Evolutionary conservation across 1,284 basidiomycete species (phyloP).

Genomic region (Rugosomyces carneus): DNA sequence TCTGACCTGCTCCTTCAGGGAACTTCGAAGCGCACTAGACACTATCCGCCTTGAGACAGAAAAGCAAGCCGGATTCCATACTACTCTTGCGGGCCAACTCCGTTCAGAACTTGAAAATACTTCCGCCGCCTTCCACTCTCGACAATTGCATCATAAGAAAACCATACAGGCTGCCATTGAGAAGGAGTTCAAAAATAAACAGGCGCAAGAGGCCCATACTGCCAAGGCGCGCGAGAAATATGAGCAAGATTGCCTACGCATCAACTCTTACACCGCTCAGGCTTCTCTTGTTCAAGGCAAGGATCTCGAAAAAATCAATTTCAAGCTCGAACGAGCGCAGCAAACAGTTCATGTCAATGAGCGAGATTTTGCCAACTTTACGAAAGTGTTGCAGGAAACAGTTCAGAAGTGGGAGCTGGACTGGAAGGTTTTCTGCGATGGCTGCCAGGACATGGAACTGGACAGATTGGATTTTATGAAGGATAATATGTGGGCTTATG

Average conservation of each 20-base stretch:
- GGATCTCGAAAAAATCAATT: conserved; percentile 84
- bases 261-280: conserved; percentile 93
- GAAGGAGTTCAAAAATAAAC: conserved; percentile 82
- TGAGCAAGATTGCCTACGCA: conserved; percentile 85
- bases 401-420: conserved; percentile 85
- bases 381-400: conserved; percentile 74
- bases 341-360: conserved; percentile 88
- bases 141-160: conserved; percentile 69
- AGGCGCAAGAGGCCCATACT: conserved; percentile 79
- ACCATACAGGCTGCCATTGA: conserved; percentile 70
- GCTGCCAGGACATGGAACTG: conserved; percentile 94
- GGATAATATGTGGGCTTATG: conserved; percentile 92
- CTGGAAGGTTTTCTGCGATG: conserved; percentile 93
- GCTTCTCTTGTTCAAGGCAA: conserved; percentile 83
- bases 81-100: conserved; percentile 66
- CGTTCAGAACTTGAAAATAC: conserved; percentile 72
- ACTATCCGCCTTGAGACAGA: conserved; percentile 80
- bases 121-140: conserved; percentile 56
- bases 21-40: conserved; percentile 74
- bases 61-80: conserved; percentile 66
- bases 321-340: conserved; percentile 83
- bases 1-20: conserved; percentile 38
- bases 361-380: conserved; percentile 85
- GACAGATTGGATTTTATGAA: conserved; percentile 93
- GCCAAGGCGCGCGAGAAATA: conserved; percentile 90